These are phyloP conservation scores for Yamadazyma spencermartinsiae DNA, from an alignment of 1,139 yeast genomes.

Conservation along the genomic window DNA sequence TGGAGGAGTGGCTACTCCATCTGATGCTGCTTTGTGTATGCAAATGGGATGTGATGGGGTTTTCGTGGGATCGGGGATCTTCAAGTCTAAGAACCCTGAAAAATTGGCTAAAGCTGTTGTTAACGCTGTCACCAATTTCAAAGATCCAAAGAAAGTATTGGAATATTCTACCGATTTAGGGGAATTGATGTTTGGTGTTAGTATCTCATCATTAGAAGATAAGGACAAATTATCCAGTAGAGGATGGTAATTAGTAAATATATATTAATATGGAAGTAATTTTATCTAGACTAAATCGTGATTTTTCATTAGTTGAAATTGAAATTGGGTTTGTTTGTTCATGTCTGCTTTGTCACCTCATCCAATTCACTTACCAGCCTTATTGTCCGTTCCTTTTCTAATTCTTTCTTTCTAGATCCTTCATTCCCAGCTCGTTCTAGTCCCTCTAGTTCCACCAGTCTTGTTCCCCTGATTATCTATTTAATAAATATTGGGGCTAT, in stretches of 20 bases:
- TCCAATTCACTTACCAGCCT: too few relatives aligned
- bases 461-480: too few relatives aligned
- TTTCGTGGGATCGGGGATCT: conserved; percentile 88
- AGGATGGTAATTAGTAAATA: conserved; percentile 44
- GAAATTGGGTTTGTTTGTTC: too few relatives aligned
- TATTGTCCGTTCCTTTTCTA: too few relatives aligned
- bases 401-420: too few relatives aligned
- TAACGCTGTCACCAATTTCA: conserved; percentile 74
- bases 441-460: too few relatives aligned
- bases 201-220: conserved; percentile 50
- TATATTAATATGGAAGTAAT: background rate
- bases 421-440: too few relatives aligned
- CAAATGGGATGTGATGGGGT: conserved; percentile 92
- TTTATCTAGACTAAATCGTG: too few relatives aligned
- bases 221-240: conserved; percentile 51
- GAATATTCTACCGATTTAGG: conserved; percentile 78
- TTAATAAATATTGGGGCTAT: conserved; percentile 15
- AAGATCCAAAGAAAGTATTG: conserved; percentile 63
- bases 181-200: conserved; percentile 71
- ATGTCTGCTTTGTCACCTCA: too few relatives aligned
- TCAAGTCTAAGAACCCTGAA: conserved; percentile 74
- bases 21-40: conserved; percentile 88
- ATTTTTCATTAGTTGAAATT: background rate
- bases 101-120: conserved; percentile 79
- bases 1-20: conserved; percentile 89